These are phyloP conservation scores for Penicillium lividum DNA, from an alignment of 495 filamentous ascomycete genomes.

Conservation along the genomic window DNA sequence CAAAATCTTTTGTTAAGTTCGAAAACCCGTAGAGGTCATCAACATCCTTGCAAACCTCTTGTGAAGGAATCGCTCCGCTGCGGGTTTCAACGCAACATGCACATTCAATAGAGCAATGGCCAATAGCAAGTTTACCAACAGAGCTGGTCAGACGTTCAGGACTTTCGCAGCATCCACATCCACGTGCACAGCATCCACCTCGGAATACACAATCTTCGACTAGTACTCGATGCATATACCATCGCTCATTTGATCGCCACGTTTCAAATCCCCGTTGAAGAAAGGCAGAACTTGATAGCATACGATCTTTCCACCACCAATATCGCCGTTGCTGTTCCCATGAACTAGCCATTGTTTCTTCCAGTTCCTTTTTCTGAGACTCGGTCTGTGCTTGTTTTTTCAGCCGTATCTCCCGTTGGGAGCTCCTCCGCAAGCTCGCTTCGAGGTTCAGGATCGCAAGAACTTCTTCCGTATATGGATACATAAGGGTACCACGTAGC, in stretches of 20 bases:
- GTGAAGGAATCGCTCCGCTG: slow-evolving; percentile 6
- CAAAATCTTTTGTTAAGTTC: slow-evolving; percentile 7
- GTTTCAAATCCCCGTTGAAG: slow-evolving; percentile 8
- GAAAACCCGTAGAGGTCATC: slow-evolving; percentile 7
- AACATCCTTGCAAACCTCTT: slow-evolving; percentile 6
- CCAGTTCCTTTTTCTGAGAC: slow-evolving; percentile 7
- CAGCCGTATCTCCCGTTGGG: slow-evolving; percentile 6
- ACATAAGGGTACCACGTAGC: not conserved
- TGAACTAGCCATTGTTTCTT: slow-evolving; percentile 6
- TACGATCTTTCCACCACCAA: slow-evolving; percentile 6
- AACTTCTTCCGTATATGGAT: slow-evolving; percentile 7
- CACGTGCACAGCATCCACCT: slow-evolving; percentile 6
- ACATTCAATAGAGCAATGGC: slow-evolving; percentile 8
- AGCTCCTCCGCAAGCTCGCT: slow-evolving; percentile 5
- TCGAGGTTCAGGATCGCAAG: slow-evolving; percentile 6
- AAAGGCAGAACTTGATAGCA: slow-evolving; percentile 4
- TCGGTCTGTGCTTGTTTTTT: slow-evolving; percentile 4
- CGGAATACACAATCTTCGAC: slow-evolving; percentile 7
- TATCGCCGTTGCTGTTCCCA: slow-evolving; percentile 7
- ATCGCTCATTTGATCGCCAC: slow-evolving; percentile 6
- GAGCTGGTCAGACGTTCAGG: slow-evolving; percentile 8
- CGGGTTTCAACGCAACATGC: slow-evolving; percentile 5
- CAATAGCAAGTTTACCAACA: slow-evolving; percentile 8
- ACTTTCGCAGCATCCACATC: slow-evolving; percentile 8
- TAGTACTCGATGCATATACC: slow-evolving; percentile 6